Percentiles rank a stretch among this genome's conserved stretches.
phyloP scores from a whole-genome alignment of 805 yeast species.

The Metschnikowia sp. region DNA sequence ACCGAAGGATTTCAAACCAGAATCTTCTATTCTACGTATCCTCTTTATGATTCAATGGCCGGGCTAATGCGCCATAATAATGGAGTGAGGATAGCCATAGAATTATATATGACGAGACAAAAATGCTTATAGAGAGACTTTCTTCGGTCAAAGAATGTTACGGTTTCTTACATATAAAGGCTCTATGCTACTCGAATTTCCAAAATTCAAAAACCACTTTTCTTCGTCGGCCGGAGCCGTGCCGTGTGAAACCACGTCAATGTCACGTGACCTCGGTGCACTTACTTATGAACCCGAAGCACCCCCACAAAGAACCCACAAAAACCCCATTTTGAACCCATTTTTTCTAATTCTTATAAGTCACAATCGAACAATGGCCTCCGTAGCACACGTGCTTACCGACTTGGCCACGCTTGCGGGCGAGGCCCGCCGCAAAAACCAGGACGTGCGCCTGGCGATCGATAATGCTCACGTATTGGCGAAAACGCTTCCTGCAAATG shows the following conservation, averaged over 20 bases:
- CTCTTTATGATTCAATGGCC: no score
- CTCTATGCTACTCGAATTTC: no score
- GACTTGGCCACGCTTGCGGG: conserved; percentile 61
- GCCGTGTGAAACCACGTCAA: no score
- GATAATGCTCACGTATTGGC: conserved; percentile 21
- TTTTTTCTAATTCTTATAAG: background rate
- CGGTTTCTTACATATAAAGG: no score
- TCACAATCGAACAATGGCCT: conserved; percentile 10
- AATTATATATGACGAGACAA: no score
- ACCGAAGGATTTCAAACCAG: no score
- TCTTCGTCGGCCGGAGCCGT: background rate
- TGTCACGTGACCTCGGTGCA: background rate
- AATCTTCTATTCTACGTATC: no score
- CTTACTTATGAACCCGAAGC: background rate
- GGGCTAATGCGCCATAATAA: no score
- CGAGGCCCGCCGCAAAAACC: conserved; percentile 68
- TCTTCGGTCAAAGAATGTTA: no score
- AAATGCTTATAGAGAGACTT: no score
- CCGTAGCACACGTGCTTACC: conserved; percentile 19
- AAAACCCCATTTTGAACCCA: background rate
- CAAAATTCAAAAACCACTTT: no score
- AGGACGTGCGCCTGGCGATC: conserved; percentile 58
- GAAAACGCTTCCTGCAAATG: conserved; percentile 7
- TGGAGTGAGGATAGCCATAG: no score
- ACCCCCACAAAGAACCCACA: background rate